A percentile compares a stretch with the other conserved stretches of the same genome.
phyloP scores from a whole-genome alignment of 1,284 basidiomycete genomes.

The Rhodotorula glutinis region DNA sequence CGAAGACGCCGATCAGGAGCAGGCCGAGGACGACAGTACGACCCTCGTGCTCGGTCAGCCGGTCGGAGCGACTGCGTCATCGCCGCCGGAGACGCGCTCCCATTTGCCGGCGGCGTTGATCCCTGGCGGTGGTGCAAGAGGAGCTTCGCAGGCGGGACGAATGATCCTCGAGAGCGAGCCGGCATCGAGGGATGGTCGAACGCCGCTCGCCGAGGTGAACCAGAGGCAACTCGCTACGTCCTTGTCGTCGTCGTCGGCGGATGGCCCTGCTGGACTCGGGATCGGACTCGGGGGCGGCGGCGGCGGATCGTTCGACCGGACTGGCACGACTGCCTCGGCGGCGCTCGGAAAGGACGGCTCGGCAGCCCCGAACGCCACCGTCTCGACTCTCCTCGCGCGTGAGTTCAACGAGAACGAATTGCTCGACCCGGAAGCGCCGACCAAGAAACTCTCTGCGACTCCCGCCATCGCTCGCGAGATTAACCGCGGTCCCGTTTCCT shows the following conservation, averaged over 20 bases:
- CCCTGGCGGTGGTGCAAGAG: neutral
- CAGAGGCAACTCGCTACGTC: too few species aligned
- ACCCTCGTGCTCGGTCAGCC: neutral
- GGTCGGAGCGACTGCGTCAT: neutral
- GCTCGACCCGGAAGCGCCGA: constrained; percentile 28
- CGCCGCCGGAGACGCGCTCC: neutral
- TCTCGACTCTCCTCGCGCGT: constrained; percentile 9
- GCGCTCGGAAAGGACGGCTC: too few species aligned
- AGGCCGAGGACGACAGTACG: neutral
- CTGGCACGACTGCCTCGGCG: too few species aligned
- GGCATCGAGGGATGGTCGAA: neutral
- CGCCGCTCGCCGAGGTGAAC: neutral
- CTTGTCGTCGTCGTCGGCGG: too few species aligned
- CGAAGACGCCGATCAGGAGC: neutral
- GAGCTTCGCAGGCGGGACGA: neutral
- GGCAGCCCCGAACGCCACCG: too few species aligned
- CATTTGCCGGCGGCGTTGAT: neutral
- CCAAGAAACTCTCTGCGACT: constrained; percentile 64
- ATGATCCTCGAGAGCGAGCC: neutral
- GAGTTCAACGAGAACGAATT: constrained; percentile 25
- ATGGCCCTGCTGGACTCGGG: too few species aligned
- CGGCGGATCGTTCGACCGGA: too few species aligned
- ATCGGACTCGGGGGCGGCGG: too few species aligned
- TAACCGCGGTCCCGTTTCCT: neutral
- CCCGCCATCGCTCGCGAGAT: constrained; percentile 62